Evolutionary conservation across 495 filamentous ascomycete species (phyloP).

Genomic region (Xylaria sp.): DNA sequence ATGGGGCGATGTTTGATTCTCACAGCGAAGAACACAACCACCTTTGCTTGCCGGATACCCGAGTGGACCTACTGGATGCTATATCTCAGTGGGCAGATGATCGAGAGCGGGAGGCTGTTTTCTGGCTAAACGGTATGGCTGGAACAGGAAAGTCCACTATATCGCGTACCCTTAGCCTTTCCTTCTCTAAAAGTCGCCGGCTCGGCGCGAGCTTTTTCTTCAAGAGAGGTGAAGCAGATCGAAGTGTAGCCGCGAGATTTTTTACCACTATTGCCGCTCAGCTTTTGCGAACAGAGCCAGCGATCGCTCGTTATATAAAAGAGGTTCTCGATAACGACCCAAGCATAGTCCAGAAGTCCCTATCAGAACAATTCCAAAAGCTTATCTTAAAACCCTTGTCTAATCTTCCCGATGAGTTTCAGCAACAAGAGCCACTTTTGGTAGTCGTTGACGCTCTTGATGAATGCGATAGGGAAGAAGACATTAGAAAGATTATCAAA

Average conservation of each 20-base stretch:
- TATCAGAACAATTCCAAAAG: constrained; percentile 56
- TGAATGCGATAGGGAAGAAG: background rate
- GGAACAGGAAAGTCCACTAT: constrained; percentile 52
- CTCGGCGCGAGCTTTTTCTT: constrained; percentile 58
- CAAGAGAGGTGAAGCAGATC: constrained; percentile 47
- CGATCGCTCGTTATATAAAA: constrained; percentile 38
- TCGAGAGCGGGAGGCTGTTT: constrained; percentile 34
- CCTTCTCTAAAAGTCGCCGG: constrained; percentile 24
- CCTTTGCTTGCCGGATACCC: constrained; percentile 37
- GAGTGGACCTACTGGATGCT: constrained; percentile 37
- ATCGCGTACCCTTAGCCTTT: constrained; percentile 1
- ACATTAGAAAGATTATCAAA: background rate
- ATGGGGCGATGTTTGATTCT: constrained; percentile 3
- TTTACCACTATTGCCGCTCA: constrained; percentile 56
- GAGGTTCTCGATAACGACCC: constrained; percentile 18
- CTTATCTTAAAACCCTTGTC: constrained; percentile 47
- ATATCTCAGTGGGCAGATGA: constrained; percentile 24
- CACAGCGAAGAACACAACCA: constrained; percentile 11
- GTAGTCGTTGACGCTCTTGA: background rate
- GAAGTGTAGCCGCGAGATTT: constrained; percentile 47
- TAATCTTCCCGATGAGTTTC: background rate
- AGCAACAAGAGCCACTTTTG: background rate
- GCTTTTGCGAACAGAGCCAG: constrained; percentile 34
- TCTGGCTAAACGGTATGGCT: constrained; percentile 56
- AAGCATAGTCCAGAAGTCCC: constrained; percentile 36